Base-by-base conservation (phyloP, 768 basidiomycete genomes). In the Collybia sordida region DNA sequence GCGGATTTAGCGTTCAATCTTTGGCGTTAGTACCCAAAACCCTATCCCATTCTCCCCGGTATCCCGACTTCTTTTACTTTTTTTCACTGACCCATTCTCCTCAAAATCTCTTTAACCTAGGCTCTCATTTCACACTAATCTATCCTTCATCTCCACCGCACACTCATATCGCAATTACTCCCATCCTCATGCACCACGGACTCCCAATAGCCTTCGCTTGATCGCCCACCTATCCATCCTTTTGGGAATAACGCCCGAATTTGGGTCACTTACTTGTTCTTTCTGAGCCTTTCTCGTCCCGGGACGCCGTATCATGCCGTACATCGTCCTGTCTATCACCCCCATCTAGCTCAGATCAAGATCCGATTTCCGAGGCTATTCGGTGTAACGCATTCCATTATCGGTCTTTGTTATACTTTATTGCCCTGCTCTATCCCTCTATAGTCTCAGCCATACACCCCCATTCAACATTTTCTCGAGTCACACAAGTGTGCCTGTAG, bases 281-380 rank as follows among this genome's bases (percentile, higher is more conserved):
- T 45, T 46, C 43, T 25, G 9, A 17, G 24, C 3, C 40, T 49
- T 36, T 44, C 51, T 52, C 57, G 53, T 49, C 22, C 59, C 55
- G 55, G 50, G 59, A 25, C 24, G 22, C 45, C 59, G 64, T 59
- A 62, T 57, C 60, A 59, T 59, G 49, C 62, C 56, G 59, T 51
- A 55, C 53, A 60, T 62, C 60, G 50, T 56, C 58, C 58, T 49
- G 55, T 58, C 59, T 58, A 55, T 59, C 61, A 68, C 57, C 66
- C 59, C 66, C 66, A 61, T 61, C 36, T 17, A 49, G 47, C 48
- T 47, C 28, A 31, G 59, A 70, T 68, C 73, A 70, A 72, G 74
- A 76, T 76, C 74, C 74, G 73, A 64, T 56, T 68, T 64, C 65
- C 66, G 68, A 67, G 66, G 64, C 56, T 46, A 23, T 37, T 47